phyloP scores from a whole-genome alignment of 2,329 filamentous ascomycete species.

The Penicillium sp. region DNA sequence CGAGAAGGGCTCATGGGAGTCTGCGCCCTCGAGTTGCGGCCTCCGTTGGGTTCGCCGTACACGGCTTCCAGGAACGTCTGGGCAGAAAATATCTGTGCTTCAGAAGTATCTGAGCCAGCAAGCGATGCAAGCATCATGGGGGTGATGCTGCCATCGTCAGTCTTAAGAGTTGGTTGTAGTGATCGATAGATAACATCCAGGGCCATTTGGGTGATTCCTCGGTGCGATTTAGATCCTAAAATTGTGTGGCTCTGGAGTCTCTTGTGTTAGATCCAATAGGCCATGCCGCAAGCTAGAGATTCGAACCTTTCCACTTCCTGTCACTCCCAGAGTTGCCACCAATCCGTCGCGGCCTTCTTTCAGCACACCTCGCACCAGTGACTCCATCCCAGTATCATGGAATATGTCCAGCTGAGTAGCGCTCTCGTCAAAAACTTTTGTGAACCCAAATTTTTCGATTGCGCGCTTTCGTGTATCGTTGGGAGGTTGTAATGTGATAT shows the following conservation, averaged over 20 bases:
- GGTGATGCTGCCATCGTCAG: conserved; percentile 52
- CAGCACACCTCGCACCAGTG: conserved; percentile 78
- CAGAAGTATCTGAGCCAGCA: conserved; percentile 73
- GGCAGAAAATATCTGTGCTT: conserved; percentile 74
- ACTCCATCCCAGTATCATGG: conserved; percentile 70
- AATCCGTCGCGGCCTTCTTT: conserved; percentile 84
- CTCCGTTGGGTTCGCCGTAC: conserved; percentile 64
- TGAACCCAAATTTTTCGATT: conserved; percentile 92
- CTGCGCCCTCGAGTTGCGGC: conserved; percentile 63
- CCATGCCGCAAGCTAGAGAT: background rate
- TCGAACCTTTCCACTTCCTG: conserved; percentile 90
- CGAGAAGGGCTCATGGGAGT: conserved; percentile 63
- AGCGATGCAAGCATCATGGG: conserved; percentile 70
- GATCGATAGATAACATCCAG: conserved; percentile 88
- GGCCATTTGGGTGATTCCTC: conserved; percentile 86
- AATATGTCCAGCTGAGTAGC: conserved; percentile 85
- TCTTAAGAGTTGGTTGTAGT: conserved; percentile 69
- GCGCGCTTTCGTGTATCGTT: conserved; percentile 80
- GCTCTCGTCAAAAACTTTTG: conserved; percentile 85
- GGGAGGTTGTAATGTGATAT: conserved; percentile 76
- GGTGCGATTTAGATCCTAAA: conserved; percentile 79
- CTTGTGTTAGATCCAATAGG: conserved; percentile 6
- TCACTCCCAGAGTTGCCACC: conserved; percentile 88
- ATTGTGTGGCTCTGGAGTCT: conserved; percentile 82
- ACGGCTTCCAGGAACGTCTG: conserved; percentile 75